These are phyloP conservation scores for Aspergillus hiratsukae DNA, from an alignment of 2,329 filamentous ascomycete genomes.

Conservation along the genomic window DNA sequence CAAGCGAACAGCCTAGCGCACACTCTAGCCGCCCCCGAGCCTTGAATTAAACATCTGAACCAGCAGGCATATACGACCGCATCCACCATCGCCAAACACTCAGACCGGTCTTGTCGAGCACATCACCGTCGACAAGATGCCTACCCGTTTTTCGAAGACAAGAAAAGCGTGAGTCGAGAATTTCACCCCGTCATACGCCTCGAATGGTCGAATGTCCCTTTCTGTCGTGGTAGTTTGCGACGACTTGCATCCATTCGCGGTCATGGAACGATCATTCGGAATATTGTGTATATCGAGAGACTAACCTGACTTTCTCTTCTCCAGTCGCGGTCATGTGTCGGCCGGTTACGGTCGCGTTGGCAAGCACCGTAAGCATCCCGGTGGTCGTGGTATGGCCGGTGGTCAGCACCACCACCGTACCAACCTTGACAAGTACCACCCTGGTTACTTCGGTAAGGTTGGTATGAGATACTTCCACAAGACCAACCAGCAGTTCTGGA, in stretches of 20 bases:
- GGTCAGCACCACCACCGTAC: constrained; percentile 98
- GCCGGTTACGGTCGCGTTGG: constrained; percentile 97
- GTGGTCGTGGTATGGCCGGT: constrained; percentile 85
- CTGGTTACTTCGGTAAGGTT: constrained; percentile 99
- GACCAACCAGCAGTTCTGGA: constrained; percentile 94
- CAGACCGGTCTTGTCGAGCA: constrained; percentile 38
- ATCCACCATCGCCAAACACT: constrained; percentile 34
- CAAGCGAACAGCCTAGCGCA: constrained; percentile 37
- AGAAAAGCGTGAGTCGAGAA: constrained; percentile 44
- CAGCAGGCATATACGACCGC: constrained; percentile 27
- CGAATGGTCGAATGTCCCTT: constrained; percentile 10
- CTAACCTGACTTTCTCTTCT: constrained; percentile 15
- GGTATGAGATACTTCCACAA: constrained; percentile 97
- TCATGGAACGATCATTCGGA: background rate
- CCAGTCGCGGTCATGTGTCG: constrained; percentile 92
- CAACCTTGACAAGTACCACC: constrained; percentile 91
- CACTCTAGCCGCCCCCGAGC: constrained; percentile 30
- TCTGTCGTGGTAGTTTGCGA: constrained; percentile 10
- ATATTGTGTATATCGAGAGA: constrained; percentile 3
- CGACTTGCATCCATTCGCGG: constrained; percentile 1
- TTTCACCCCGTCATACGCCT: constrained; percentile 16
- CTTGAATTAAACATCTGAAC: constrained; percentile 35
- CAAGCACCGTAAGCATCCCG: constrained; percentile 93
- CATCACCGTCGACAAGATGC: constrained; percentile 45
- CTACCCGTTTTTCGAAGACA: constrained; percentile 49